phyloP scores from a whole-genome alignment of 495 filamentous ascomycete species.

The Penicillium mononematosum region DNA sequence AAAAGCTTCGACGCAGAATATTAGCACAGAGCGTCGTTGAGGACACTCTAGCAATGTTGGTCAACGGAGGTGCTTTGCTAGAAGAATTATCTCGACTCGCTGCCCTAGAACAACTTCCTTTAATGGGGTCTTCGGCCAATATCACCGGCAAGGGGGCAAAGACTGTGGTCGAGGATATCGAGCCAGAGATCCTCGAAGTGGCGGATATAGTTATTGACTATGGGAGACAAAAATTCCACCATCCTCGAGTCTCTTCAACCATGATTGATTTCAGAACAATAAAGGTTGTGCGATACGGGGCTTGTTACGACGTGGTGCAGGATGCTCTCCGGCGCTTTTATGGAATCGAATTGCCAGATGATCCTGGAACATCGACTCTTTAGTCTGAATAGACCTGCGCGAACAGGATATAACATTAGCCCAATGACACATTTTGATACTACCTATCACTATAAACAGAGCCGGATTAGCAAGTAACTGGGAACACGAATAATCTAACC shows the following conservation, averaged over 20 bases:
- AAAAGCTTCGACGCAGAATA: constrained; percentile 4
- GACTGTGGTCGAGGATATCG: constrained; percentile 29
- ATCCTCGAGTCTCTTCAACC: constrained; percentile 31
- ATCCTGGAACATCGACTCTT: constrained; percentile 21
- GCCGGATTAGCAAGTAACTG: not conserved
- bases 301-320: constrained; percentile 34
- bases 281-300: constrained; percentile 31
- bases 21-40: constrained; percentile 17
- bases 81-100: constrained; percentile 27
- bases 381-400: constrained; percentile 16
- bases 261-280: constrained; percentile 32
- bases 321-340: constrained; percentile 28
- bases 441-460: not conserved
- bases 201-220: constrained; percentile 37
- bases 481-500: not conserved
- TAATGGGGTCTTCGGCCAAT: constrained; percentile 33
- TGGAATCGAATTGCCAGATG: constrained; percentile 22
- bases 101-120: constrained; percentile 12
- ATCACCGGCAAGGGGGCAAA: constrained; percentile 30
- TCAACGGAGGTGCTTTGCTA: constrained; percentile 27
- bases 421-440: not conserved
- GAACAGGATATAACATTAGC: not conserved
- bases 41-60: constrained; percentile 28
- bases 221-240: constrained; percentile 24
- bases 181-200: constrained; percentile 23